These are phyloP conservation scores for Ophiocordyceps robertsii DNA, from an alignment of 2,329 filamentous ascomycete species.

Conservation along the genomic window DNA sequence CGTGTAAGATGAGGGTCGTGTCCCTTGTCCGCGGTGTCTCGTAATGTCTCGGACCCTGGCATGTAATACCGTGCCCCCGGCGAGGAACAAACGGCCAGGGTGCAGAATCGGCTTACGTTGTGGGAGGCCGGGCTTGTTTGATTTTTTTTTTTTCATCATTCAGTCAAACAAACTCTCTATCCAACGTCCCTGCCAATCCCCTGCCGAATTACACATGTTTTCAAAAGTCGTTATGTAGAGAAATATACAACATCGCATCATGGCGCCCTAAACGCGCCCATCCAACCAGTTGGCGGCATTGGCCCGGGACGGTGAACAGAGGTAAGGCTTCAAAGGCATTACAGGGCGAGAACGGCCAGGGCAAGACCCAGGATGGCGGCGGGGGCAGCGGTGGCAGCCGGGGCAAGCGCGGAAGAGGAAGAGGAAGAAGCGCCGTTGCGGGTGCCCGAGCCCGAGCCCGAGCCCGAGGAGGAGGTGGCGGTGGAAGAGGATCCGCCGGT, in stretches of 20 bases:
- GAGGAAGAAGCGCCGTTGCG: conserved; percentile 10
- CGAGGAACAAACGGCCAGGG: too few relatives aligned
- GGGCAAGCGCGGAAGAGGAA: conserved; percentile 8
- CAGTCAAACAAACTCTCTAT: not conserved
- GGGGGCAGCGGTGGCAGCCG: conserved; percentile 12
- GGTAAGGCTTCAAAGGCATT: conserved; percentile 10
- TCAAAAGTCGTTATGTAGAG: not conserved
- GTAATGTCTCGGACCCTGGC: too few relatives aligned
- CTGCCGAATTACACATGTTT: not conserved
- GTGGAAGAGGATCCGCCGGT: not conserved
- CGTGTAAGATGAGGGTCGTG: too few relatives aligned
- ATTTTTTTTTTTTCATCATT: not conserved
- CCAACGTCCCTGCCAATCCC: not conserved
- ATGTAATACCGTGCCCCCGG: too few relatives aligned
- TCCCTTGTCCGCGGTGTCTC: too few relatives aligned
- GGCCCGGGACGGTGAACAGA: not conserved
- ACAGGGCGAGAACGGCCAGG: conserved; percentile 37
- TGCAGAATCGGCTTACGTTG: too few relatives aligned
- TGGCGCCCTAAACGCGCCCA: not conserved
- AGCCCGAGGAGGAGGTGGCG: not conserved
- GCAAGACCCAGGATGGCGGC: conserved; percentile 32
- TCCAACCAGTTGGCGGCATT: not conserved
- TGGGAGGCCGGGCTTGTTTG: too few relatives aligned
- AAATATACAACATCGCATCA: not conserved
- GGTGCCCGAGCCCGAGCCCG: not conserved